A percentile compares a stretch with the other conserved stretches of the same genome.
phyloP scores from a whole-genome alignment of 148 eudicot genomes.

The Fagopyrum tataricum region DNA sequence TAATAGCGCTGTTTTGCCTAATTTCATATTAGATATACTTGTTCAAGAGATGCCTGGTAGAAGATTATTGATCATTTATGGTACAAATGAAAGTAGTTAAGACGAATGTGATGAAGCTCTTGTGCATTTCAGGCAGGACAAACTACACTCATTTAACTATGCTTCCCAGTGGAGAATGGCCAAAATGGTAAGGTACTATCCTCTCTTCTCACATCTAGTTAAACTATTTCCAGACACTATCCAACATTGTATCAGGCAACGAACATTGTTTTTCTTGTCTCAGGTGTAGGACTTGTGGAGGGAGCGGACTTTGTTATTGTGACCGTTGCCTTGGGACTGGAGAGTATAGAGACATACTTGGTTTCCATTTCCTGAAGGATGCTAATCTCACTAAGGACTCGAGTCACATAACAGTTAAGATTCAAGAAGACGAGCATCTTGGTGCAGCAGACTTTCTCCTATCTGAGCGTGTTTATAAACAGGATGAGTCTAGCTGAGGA shows the following conservation, averaged over 20 bases:
- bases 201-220: background rate
- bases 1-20: background rate
- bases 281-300: conserved; percentile 87
- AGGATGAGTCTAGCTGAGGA: background rate
- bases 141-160: conserved; percentile 41
- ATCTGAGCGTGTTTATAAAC: conserved; percentile 17
- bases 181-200: conserved; percentile 61
- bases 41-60: background rate
- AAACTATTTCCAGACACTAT: background rate
- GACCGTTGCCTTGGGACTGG: conserved; percentile 82
- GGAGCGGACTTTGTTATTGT: conserved; percentile 80
- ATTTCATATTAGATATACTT: background rate
- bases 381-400: conserved; percentile 19
- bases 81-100: background rate
- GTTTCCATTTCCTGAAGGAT: conserved; percentile 67
- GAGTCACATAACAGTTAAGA: conserved; percentile 10
- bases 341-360: conserved; percentile 67
- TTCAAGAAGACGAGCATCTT: conserved; percentile 22
- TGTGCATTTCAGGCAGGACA: conserved; percentile 50
- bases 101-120: background rate
- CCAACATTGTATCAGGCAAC: background rate
- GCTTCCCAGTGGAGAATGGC: conserved; percentile 95
- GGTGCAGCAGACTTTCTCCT: conserved; percentile 40
- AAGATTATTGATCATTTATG: background rate
- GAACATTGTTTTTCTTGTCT: background rate